These are phyloP conservation scores for Sarocladium kiliense DNA, from an alignment of 2,329 filamentous ascomycete genomes.

Conservation along the genomic window DNA sequence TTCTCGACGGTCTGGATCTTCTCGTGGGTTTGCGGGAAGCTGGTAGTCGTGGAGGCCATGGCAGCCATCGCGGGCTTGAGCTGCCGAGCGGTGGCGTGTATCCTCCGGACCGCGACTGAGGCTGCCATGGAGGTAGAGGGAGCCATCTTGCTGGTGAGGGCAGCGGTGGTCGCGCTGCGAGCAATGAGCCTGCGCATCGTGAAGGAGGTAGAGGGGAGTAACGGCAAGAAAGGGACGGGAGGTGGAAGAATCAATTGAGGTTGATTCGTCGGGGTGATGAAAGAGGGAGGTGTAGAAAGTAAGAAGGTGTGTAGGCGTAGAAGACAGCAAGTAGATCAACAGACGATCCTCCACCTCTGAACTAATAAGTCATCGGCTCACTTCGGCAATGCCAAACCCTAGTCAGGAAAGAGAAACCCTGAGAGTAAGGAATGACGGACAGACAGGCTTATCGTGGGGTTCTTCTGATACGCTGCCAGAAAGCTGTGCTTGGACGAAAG, in stretches of 20 bases:
- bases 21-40: slow-evolving; percentile 68
- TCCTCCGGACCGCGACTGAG: slow-evolving; percentile 41
- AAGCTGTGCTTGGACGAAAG: too few species aligned
- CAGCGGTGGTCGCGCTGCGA: slow-evolving; percentile 29
- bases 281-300: not conserved
- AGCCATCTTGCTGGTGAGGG: slow-evolving; percentile 27
- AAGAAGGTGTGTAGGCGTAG: not conserved
- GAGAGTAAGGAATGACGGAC: not conserved
- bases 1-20: slow-evolving; percentile 62
- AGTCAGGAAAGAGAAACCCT: not conserved
- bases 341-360: too few species aligned
- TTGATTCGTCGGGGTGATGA: not conserved
- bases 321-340: not conserved
- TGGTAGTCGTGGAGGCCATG: slow-evolving; percentile 49
- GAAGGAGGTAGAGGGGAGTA: slow-evolving; percentile 10
- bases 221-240: not conserved
- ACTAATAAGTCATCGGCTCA: not conserved
- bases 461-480: too few species aligned
- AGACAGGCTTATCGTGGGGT: not conserved
- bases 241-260: not conserved
- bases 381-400: slow-evolving; percentile 1
- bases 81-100: slow-evolving; percentile 53
- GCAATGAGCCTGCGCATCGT: slow-evolving; percentile 43
- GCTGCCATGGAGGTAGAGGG: slow-evolving; percentile 19
- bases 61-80: slow-evolving; percentile 45